A percentile compares a stretch with the other conserved stretches of the same genome.
These are phyloP conservation scores for Pyrenophora tritici-repentis DNA, from an alignment of 2,329 filamentous ascomycete species.

Conservation along the genomic window DNA sequence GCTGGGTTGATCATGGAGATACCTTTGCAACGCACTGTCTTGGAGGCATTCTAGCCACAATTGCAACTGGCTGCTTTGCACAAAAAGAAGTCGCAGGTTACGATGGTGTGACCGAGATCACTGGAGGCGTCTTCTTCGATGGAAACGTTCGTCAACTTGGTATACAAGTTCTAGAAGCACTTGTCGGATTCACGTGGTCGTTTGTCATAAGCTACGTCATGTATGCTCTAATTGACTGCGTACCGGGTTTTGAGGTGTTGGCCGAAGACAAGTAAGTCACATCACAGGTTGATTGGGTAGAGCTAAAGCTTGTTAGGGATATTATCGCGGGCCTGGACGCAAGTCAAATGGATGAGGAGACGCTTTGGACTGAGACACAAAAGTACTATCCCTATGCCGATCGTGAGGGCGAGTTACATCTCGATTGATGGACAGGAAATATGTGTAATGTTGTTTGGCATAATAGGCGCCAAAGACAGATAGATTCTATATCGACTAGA, in stretches of 20 bases:
- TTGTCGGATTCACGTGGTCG: slow-evolving; percentile 58
- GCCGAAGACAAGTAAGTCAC: slow-evolving; percentile 58
- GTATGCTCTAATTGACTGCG: slow-evolving; percentile 58
- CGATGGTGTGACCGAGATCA: slow-evolving; percentile 56
- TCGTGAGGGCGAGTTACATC: slow-evolving; percentile 31
- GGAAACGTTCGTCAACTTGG: slow-evolving; percentile 57
- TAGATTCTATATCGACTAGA: too few species aligned
- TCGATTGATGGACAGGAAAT: slow-evolving; percentile 18
- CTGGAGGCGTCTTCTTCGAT: slow-evolving; percentile 59
- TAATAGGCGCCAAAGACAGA: too few species aligned
- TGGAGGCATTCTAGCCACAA: slow-evolving; percentile 57
- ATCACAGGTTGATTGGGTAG: background rate
- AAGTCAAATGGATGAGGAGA: slow-evolving; percentile 58
- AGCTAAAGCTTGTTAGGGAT: slow-evolving; percentile 41
- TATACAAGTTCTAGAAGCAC: slow-evolving; percentile 57
- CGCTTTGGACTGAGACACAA: slow-evolving; percentile 42
- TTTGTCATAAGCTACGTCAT: slow-evolving; percentile 57
- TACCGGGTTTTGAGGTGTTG: slow-evolving; percentile 59
- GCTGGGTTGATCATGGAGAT: slow-evolving; percentile 62
- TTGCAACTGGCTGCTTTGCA: slow-evolving; percentile 58
- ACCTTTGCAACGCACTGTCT: slow-evolving; percentile 62
- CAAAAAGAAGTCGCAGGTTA: slow-evolving; percentile 58
- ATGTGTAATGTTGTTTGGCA: too few species aligned
- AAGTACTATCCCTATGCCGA: slow-evolving; percentile 46
- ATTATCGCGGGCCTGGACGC: slow-evolving; percentile 56